phyloP scores from a whole-genome alignment of 169 alveolate genomes.

The Plasmodium chabaudi region DNA sequence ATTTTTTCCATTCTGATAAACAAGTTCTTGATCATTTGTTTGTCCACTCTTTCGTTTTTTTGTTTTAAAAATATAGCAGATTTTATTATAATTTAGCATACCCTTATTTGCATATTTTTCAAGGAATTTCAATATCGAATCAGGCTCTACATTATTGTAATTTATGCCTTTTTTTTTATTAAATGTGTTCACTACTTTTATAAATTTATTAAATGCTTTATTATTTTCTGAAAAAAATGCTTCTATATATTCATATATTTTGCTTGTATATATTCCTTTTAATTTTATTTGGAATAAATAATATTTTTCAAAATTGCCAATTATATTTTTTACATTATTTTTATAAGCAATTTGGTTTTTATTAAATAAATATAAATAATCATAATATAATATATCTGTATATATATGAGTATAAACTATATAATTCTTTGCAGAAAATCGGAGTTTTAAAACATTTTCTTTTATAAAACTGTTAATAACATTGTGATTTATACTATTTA shows the following conservation, averaged over 20 bases:
- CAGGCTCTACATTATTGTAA: neutral
- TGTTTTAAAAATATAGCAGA: conserved; percentile 44
- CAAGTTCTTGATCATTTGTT: too few relatives aligned
- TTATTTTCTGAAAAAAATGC: conserved; percentile 26
- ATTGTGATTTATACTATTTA: conserved; percentile 27
- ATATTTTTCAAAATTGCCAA: conserved; percentile 8
- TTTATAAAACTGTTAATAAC: conserved; percentile 47
- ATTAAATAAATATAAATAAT: conserved; percentile 53
- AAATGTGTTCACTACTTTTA: neutral
- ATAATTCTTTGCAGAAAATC: conserved; percentile 21
- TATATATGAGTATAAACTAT: conserved; percentile 68
- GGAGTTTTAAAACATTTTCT: conserved; percentile 41
- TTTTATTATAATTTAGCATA: conserved; percentile 5
- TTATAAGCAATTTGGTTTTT: conserved; percentile 25
- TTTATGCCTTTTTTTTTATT: neutral
- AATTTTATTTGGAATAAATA: conserved; percentile 46
- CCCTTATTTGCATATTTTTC: conserved; percentile 23
- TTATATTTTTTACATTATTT: conserved; percentile 22
- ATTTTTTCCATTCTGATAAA: neutral
- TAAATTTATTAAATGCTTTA: conserved; percentile 12
- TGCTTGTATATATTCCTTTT: conserved; percentile 35
- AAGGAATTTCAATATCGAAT: conserved; percentile 17
- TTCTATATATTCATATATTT: conserved; percentile 36
- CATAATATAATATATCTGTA: conserved; percentile 71
- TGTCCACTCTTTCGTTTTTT: conserved; percentile 3